These are phyloP conservation scores for Sporothrix protearum DNA, from an alignment of 2,329 filamentous ascomycete genomes.

Conservation along the genomic window DNA sequence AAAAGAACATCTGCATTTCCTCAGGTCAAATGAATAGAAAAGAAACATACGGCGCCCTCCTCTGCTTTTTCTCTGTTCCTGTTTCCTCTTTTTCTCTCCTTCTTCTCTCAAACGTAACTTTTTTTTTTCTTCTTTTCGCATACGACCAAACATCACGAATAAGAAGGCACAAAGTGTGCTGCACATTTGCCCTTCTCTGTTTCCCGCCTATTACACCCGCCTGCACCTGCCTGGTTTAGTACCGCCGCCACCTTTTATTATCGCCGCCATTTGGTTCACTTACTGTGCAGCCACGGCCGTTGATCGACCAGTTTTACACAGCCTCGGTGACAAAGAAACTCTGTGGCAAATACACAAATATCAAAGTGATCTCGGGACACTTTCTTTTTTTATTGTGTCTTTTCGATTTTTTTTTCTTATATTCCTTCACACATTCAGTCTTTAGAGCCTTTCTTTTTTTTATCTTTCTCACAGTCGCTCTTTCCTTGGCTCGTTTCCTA, in stretches of 20 bases:
- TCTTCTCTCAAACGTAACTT: background rate
- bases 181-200: background rate
- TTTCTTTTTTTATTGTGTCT: slow-evolving; percentile 3
- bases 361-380: background rate
- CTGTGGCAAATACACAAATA: background rate
- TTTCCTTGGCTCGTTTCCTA: background rate
- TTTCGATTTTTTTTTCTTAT: background rate
- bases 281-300: background rate
- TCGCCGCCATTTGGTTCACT: background rate
- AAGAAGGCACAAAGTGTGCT: slow-evolving; percentile 5
- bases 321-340: slow-evolving; percentile 1
- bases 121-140: background rate
- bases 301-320: background rate
- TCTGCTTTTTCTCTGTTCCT: slow-evolving; percentile 2
- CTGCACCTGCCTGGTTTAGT: background rate
- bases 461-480: background rate
- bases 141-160: background rate
- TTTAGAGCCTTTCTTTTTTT: background rate
- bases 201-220: background rate
- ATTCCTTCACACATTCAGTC: background rate
- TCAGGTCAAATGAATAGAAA: slow-evolving; percentile 19
- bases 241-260: slow-evolving; percentile 3
- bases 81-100: background rate
- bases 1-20: slow-evolving; percentile 17
- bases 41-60: slow-evolving; percentile 19